Percentiles rank a stretch among this genome's conserved stretches.
Evolutionary conservation across 2,329 filamentous ascomycete genomes (phyloP).

Genomic region (Botrytis cinerea): DNA sequence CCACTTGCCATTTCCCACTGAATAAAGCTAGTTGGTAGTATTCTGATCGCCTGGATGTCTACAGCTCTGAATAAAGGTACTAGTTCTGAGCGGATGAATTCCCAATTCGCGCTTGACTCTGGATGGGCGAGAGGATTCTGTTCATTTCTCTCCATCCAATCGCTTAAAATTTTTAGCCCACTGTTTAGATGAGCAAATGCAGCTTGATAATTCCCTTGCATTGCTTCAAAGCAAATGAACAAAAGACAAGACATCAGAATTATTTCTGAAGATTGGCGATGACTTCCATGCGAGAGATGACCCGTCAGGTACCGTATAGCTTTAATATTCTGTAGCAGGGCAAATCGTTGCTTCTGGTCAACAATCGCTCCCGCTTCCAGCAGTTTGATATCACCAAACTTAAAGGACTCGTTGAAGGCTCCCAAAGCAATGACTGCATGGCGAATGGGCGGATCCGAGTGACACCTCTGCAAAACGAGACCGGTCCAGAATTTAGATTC

Average conservation of each 20-base stretch:
- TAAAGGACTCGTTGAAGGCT: constrained; percentile 31
- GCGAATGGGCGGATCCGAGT: constrained; percentile 32
- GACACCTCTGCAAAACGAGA: constrained; percentile 33
- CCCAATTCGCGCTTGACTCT: not conserved
- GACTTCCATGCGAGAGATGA: constrained; percentile 40
- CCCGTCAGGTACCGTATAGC: constrained; percentile 46
- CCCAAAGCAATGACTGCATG: constrained; percentile 33
- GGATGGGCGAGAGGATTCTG: not conserved
- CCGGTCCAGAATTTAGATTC: constrained; percentile 35
- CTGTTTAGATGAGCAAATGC: constrained; percentile 31
- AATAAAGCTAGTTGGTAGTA: constrained; percentile 6
- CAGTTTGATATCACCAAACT: constrained; percentile 13
- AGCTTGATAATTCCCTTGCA: constrained; percentile 28
- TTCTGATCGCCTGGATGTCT: constrained; percentile 7
- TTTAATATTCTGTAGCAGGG: constrained; percentile 31
- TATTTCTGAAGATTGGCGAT: constrained; percentile 12
- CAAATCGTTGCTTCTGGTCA: constrained; percentile 44
- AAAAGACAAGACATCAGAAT: constrained; percentile 29
- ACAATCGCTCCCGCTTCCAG: constrained; percentile 4
- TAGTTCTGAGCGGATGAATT: constrained; percentile 13
- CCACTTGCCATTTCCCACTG: not conserved
- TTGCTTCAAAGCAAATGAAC: constrained; percentile 31
- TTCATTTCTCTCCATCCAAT: constrained; percentile 3
- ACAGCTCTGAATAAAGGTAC: constrained; percentile 15
- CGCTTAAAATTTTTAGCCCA: constrained; percentile 27